Conservation (phyloP, 345 rosid genomes). For the Microthlaspi erraticum region DNA sequence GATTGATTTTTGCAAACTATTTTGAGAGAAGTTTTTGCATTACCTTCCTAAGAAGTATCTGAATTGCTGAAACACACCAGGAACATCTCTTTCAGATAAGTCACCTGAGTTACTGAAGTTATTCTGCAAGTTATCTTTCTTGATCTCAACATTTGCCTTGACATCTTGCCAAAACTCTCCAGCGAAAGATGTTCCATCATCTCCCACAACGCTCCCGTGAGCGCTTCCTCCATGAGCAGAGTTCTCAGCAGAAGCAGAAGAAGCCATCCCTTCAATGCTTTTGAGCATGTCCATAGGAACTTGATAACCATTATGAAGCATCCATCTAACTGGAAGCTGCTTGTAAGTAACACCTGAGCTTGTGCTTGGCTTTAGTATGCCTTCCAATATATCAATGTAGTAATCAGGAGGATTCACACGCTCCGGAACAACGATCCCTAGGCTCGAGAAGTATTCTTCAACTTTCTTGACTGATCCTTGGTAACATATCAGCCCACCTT, state of each 20-base stretch:
- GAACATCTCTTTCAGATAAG: slow-evolving; percentile 70
- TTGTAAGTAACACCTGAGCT: slow-evolving; percentile 69
- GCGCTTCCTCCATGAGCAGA: slow-evolving; percentile 61
- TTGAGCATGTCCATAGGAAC: slow-evolving; percentile 91
- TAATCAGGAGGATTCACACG: slow-evolving; percentile 97
- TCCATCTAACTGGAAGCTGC: slow-evolving; percentile 95
- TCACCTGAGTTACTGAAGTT: slow-evolving; percentile 62
- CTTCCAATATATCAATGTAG: slow-evolving; percentile 94
- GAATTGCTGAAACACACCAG: slow-evolving; percentile 70
- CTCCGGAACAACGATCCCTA: slow-evolving; percentile 89
- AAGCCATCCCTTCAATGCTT: slow-evolving; percentile 57
- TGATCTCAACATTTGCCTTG: slow-evolving; percentile 62
- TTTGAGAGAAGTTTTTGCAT: neutral
- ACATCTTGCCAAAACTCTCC: slow-evolving; percentile 90
- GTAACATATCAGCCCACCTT: slow-evolving; percentile 89
- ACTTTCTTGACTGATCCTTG: slow-evolving; percentile 96
- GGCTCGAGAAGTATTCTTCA: slow-evolving; percentile 81
- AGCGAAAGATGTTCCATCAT: slow-evolving; percentile 63
- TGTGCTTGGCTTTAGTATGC: slow-evolving; percentile 68
- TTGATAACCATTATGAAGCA: slow-evolving; percentile 92
- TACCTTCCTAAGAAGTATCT: slow-evolving; percentile 97
- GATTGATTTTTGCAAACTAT: neutral
- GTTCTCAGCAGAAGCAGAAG: slow-evolving; percentile 52
- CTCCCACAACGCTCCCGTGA: slow-evolving; percentile 53
- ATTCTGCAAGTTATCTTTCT: slow-evolving; percentile 61